These are phyloP conservation scores for Bipolaris cookei DNA, from an alignment of 2,329 filamentous ascomycete genomes.

Conservation along the genomic window DNA sequence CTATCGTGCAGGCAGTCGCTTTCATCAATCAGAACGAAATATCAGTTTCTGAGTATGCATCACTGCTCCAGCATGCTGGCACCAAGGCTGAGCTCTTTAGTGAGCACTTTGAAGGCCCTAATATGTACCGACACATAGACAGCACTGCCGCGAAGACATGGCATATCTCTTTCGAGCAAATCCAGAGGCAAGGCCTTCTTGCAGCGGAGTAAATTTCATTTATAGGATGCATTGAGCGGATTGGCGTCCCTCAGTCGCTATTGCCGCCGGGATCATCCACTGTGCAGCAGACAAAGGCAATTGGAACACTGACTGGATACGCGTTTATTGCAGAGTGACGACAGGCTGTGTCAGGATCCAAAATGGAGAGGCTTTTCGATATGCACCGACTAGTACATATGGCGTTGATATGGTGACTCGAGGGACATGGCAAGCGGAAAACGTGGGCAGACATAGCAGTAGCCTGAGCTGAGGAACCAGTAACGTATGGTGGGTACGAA, in stretches of 20 bases:
- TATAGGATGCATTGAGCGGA: constrained; percentile 45
- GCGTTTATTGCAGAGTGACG: constrained; percentile 37
- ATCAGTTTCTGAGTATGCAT: constrained; percentile 19
- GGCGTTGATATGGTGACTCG: constrained; percentile 44
- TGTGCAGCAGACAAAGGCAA: constrained; percentile 35
- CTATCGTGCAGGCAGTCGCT: constrained; percentile 19
- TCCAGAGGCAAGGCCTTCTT: constrained; percentile 37
- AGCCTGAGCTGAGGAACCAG: constrained; percentile 28
- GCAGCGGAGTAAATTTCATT: constrained; percentile 47
- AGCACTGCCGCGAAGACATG: constrained; percentile 49
- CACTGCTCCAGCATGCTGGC: constrained; percentile 30
- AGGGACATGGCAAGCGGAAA: constrained; percentile 19
- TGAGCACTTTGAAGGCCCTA: constrained; percentile 42
- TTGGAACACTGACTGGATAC: constrained; percentile 45
- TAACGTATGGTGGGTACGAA: constrained; percentile 24
- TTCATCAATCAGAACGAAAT: constrained; percentile 37
- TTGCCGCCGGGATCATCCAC: constrained; percentile 33
- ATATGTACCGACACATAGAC: constrained; percentile 36
- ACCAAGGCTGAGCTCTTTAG: constrained; percentile 39
- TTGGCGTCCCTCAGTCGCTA: constrained; percentile 45
- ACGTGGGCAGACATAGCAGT: constrained; percentile 23
- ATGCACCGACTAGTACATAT: constrained; percentile 48
- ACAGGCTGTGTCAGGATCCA: constrained; percentile 1
- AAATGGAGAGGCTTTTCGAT: constrained; percentile 26
- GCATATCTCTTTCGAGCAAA: constrained; percentile 49